Percentiles rank a stretch among this genome's conserved stretches.
Conservation (phyloP, 176 grass and related monocot species). For the Tillandsia leiboldiana region DNA sequence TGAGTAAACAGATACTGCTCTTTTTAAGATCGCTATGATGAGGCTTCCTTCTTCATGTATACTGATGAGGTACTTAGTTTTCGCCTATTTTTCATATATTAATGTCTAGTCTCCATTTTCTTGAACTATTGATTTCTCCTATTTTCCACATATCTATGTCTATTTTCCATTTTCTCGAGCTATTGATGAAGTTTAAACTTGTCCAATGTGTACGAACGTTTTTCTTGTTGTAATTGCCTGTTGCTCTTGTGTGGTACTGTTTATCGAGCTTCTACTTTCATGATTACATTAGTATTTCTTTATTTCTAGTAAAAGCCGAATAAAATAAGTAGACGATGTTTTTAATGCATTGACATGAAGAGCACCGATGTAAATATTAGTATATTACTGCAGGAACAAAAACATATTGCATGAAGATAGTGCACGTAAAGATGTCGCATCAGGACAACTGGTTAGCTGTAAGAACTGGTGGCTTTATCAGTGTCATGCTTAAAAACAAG, state of each 20-base stretch:
- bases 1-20: slow-evolving; percentile 12
- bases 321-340: neutral
- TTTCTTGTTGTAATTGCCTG: neutral
- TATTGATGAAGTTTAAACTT: neutral
- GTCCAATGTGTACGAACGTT: neutral
- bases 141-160: neutral
- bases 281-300: neutral
- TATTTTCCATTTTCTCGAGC: neutral
- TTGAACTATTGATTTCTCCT: neutral
- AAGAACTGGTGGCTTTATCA: too few species aligned
- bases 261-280: neutral
- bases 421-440: too few species aligned
- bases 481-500: too few species aligned
- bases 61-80: neutral
- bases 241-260: neutral
- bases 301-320: neutral
- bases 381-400: neutral
- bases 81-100: neutral
- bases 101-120: neutral
- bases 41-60: neutral
- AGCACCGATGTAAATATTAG: neutral
- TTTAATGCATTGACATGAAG: neutral
- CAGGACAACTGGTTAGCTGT: too few species aligned
- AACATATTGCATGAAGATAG: too few species aligned
- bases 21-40: neutral